phyloP scores from a whole-genome alignment of 495 filamentous ascomycete species.

The Podospora bellae-mahoneyi region DNA sequence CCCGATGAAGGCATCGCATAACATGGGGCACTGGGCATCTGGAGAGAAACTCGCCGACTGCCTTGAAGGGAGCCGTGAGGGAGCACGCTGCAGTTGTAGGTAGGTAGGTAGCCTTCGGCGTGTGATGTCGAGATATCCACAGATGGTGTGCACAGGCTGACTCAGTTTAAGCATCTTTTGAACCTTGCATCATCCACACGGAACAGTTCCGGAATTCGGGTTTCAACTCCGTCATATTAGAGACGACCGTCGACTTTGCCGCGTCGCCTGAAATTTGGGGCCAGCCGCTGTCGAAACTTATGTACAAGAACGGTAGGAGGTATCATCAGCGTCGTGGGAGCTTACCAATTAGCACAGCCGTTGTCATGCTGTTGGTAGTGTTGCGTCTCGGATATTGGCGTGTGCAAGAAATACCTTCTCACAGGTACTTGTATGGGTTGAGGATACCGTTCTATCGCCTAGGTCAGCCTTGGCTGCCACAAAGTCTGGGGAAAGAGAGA shows the following conservation, averaged over 20 bases:
- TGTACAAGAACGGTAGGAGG: constrained; percentile 17
- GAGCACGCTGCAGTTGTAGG: background rate
- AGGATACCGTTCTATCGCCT: constrained; percentile 70
- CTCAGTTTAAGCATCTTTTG: background rate
- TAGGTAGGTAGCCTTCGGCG: background rate
- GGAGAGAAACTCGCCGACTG: background rate
- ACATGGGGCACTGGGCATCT: background rate
- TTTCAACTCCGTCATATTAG: background rate
- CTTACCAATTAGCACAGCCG: constrained; percentile 4
- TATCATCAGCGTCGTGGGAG: background rate
- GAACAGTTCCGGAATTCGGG: background rate
- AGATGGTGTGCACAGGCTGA: background rate
- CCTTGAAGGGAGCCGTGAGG: background rate
- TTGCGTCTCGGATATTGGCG: background rate
- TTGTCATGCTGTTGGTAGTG: background rate
- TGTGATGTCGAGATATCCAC: background rate
- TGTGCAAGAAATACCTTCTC: background rate
- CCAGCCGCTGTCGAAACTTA: constrained; percentile 10
- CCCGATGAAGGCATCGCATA: background rate
- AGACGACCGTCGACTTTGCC: constrained; percentile 4
- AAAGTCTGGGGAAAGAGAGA: background rate
- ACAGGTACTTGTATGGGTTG: constrained; percentile 86
- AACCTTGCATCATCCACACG: background rate
- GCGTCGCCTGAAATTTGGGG: constrained; percentile 1
- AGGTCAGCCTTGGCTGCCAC: background rate